Evolutionary conservation across 2,329 filamentous ascomycete species (phyloP), one percentile per base, ranked within the genome.

Genomic region (Dactylellina haptotyla): DNA sequence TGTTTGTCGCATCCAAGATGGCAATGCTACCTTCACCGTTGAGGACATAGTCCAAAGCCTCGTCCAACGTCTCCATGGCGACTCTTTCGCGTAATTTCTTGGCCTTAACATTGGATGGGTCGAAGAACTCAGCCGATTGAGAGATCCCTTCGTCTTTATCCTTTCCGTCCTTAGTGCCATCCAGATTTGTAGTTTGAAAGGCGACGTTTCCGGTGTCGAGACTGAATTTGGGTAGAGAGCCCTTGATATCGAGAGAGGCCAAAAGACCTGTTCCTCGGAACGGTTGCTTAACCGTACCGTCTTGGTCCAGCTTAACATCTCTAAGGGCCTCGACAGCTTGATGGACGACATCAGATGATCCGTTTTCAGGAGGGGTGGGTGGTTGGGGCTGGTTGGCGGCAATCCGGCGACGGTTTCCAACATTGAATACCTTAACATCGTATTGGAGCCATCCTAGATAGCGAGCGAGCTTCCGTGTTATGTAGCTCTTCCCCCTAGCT

Each of bases 371-470:
- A 10, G 58, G 58, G 2, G 70, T 75, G n/a, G 70, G 70, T 28
- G 57, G 63, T 9, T 69, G 56, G 1, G 70, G 70, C 14, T 75
- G 83, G 56, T 90, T 90, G 45, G 90, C 91, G 16, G 89, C 92
- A 56, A 93, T 87, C 77, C 95, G 89, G 78, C 95, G 87, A 79
- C 93, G 87, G 81, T 97, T 94, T 73, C 95, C 95, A 37, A 99
- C 95, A 79, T 99, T 99, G 87, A 99, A 99, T 77, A 99, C 97
- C 77, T 86, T 87, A 10, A 93, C 95, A 79, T 97, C 92, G 82
- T 99, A 94, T 80, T 99, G 95, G 79, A 97, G 88, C 95, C 95
- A 99, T 54, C 96, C 94, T 56, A 99, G 84, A 80, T 98, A 99
- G 75, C 95, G 87, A 70, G 95, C 91, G 75, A 99, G 87, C 83